Evolutionary conservation across 2,329 filamentous ascomycete species (phyloP).

Genomic region (Colletotrichum sp.): DNA sequence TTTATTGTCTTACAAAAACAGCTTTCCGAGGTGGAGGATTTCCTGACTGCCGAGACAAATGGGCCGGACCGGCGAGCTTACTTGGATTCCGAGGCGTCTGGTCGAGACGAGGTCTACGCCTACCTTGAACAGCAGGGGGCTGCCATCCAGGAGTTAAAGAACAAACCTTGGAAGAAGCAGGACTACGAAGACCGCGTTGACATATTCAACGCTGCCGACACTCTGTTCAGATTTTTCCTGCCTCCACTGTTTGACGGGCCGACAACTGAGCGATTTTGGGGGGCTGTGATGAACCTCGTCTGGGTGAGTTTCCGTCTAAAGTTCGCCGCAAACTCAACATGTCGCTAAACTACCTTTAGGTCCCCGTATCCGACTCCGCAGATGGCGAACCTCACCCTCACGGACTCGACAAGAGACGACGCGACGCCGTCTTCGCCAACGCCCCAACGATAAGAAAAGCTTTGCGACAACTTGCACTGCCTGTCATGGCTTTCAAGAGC

Average conservation of each 20-base stretch:
- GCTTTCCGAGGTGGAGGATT: slow-evolving; percentile 11
- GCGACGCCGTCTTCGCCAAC: slow-evolving; percentile 9
- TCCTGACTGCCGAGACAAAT: slow-evolving; percentile 10
- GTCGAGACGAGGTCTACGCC: slow-evolving; percentile 32
- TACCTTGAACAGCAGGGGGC: slow-evolving; percentile 20
- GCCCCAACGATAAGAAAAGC: slow-evolving; percentile 6
- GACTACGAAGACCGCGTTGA: slow-evolving; percentile 39
- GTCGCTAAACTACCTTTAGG: not conserved
- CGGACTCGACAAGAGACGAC: not conserved
- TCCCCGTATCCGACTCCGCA: not conserved
- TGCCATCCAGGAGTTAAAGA: not conserved
- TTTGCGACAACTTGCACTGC: slow-evolving; percentile 6
- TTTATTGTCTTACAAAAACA: slow-evolving; percentile 13
- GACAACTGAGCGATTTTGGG: slow-evolving; percentile 49
- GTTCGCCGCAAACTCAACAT: too few relatives aligned
- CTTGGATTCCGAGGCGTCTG: slow-evolving; percentile 9
- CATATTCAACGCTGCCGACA: slow-evolving; percentile 44
- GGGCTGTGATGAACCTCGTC: slow-evolving; percentile 36
- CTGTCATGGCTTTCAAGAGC: slow-evolving; percentile 25
- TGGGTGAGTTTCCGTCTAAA: slow-evolving; percentile 25
- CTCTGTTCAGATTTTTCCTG: slow-evolving; percentile 47
- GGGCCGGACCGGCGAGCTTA: slow-evolving; percentile 4
- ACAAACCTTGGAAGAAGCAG: slow-evolving; percentile 23
- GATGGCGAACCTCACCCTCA: not conserved
- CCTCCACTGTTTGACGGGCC: slow-evolving; percentile 38